Conservation (phyloP, 1,284 basidiomycete genomes). For the Trichosporon sp. region DNA sequence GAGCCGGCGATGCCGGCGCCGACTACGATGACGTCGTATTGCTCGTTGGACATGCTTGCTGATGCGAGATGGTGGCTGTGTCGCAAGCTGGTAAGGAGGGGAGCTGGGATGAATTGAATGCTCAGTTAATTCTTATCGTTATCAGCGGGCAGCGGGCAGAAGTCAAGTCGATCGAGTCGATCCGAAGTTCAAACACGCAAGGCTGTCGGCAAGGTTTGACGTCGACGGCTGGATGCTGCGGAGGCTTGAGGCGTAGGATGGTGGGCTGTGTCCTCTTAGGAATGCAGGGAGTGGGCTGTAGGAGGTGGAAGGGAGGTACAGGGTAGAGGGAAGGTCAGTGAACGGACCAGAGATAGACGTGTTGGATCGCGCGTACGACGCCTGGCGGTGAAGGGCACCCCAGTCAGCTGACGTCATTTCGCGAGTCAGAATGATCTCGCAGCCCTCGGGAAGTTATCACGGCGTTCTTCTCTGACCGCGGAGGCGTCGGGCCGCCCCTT, state of each 20-base stretch:
- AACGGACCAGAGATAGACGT: not conserved
- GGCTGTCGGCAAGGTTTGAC: not conserved
- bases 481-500: not conserved
- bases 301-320: too few relatives aligned
- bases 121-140: not conserved
- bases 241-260: not conserved
- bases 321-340: too few relatives aligned
- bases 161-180: not conserved
- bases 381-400: not conserved
- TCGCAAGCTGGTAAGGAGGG: too few relatives aligned
- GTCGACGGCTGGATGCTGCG: not conserved
- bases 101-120: too few relatives aligned
- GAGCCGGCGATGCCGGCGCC: conserved; percentile 43
- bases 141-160: not conserved
- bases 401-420: not conserved
- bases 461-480: too few relatives aligned
- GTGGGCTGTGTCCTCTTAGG: not conserved
- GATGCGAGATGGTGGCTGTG: not conserved
- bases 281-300: not conserved
- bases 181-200: not conserved
- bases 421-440: not conserved
- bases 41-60: not conserved
- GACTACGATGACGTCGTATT: conserved; percentile 40
- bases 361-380: not conserved
- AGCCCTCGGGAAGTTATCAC: not conserved